These are phyloP conservation scores for Aristolochia contorta DNA, from an alignment of 164 flowering plant genomes.

Conservation along the genomic window DNA sequence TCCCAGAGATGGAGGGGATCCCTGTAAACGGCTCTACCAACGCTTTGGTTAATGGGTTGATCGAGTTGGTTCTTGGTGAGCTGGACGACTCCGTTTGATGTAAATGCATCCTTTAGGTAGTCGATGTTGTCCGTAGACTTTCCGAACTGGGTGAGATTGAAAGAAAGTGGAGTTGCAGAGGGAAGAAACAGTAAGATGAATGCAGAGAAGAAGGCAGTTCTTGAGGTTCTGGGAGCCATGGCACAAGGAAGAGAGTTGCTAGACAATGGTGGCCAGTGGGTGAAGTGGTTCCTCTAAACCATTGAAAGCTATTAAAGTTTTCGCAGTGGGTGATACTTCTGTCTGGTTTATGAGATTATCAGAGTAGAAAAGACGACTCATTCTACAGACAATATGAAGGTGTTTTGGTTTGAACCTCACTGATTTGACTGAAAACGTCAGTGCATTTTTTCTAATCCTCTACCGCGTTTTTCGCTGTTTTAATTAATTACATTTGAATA, in stretches of 20 bases:
- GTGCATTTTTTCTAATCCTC: too few species aligned
- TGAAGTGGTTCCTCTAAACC: too few species aligned
- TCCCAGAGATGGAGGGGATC: conserved; percentile 34
- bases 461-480: too few species aligned
- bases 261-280: too few species aligned
- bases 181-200: conserved; percentile 8
- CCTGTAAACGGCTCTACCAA: conserved; percentile 25
- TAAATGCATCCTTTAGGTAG: conserved; percentile 10
- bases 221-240: conserved; percentile 10
- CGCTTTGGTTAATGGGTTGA: conserved; percentile 3
- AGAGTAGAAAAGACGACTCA: too few species aligned
- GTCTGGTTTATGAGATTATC: too few species aligned
- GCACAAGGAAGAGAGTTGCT: neutral
- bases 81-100: conserved; percentile 8
- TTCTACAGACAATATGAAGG: too few species aligned
- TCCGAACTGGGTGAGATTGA: conserved; percentile 20
- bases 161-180: conserved; percentile 10
- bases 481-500: too few species aligned
- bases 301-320: too few species aligned
- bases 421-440: too few species aligned
- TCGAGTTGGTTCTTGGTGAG: conserved; percentile 18
- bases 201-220: neutral
- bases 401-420: too few species aligned
- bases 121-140: conserved; percentile 1
- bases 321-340: too few species aligned